Base-by-base conservation (phyloP, 1,284 basidiomycete species). In the Entoloma clypeatum region DNA sequence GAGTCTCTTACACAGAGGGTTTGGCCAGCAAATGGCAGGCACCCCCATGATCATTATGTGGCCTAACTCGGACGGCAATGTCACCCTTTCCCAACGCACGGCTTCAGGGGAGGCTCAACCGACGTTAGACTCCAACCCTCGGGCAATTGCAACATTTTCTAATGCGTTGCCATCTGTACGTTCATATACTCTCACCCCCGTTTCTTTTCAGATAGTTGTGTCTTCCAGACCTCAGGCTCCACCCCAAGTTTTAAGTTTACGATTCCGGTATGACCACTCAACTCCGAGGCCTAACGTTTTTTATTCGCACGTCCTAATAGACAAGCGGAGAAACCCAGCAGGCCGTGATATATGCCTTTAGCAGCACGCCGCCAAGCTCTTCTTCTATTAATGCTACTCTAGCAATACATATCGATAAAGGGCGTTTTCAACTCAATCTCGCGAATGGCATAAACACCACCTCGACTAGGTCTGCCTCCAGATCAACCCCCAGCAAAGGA, bases 1-100 rank as follows among this genome's bases (percentile, higher is more conserved):
- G 25, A 27, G 39, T 5, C 23, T 14, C n/a, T 22, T 41, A 31
- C 44, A 7, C 44, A 77, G 74, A 50, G 79, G 79, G 2, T 80
- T 79, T 51, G 79, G 79, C 7, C 52, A 47, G 1, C 51, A 58
- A 34, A 81, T 81, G 79, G 55, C 65, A 7, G 57, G 67, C 45
- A 64, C 71, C 7, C 72, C 76, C 0, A 77, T 83, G 75, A 74
- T 83, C 38, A 75, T 86, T 32, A 71, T 77, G 60, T 86, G 81
- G 81, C 62, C 73, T 5, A 79, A 80, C 52, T 56, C 59, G 7
- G 71, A 77, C 47, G 72, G 72, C 6, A 60, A 65, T 2, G 63
- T 79, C 30, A 79, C 77, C 7, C 59, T 84, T 21, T 81, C 78
- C 9, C 81, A 85, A 55, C 70, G 81, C 22, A 58, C 57, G 17